Base-by-base conservation (phyloP, 2,329 filamentous ascomycete species). In the Lachnellula hyalina region DNA sequence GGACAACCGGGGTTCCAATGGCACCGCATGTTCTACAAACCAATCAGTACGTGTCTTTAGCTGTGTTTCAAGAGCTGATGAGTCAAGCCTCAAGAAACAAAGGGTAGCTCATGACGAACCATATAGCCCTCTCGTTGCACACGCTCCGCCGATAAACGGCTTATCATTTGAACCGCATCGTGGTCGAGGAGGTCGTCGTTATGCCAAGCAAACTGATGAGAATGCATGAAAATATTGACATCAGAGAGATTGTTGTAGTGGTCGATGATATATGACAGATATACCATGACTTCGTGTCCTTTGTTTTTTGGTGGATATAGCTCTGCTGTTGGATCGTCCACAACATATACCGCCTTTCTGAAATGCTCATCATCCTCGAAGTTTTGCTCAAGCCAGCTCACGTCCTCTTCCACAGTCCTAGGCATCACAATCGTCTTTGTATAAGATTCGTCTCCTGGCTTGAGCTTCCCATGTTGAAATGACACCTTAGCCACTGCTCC, bases 241-340 rank as follows among this genome's bases (percentile, higher is more conserved):
- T 67, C 64, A 4, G 63, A 58, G 2, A 85, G 74, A 12, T 76
- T 68, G 44, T 83, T 71, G 67, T 85, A 86, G 65, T 83, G 74
- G 59, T 85, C 80, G 65, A 85, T 81, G 57, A 85, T 78, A 67
- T 81, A 85, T 64, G 84, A 83, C 59, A 68, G 56, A 35, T 67
- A 66, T 4, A 65, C 58, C 63, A 67, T 63, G 2, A 60, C 64
- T 47, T 67, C 65, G 51, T 67, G 58, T 0, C 61, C 64, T 41
- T 67, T 67, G 32, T 85, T 83, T 63, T 75, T 75, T 5, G 79
- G 78, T 0, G 79, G 72, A 61, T 79, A 78, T 19, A 79, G 64
- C 23, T 73, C 69, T 2, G 67, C 62, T 4, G 48, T 48, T 2
- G 57, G 47, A 47, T 66, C 61, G 36, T 69, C 61, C 12, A 62